Conservation (phyloP, 1,284 basidiomycete species). For the Tilletia indica region DNA sequence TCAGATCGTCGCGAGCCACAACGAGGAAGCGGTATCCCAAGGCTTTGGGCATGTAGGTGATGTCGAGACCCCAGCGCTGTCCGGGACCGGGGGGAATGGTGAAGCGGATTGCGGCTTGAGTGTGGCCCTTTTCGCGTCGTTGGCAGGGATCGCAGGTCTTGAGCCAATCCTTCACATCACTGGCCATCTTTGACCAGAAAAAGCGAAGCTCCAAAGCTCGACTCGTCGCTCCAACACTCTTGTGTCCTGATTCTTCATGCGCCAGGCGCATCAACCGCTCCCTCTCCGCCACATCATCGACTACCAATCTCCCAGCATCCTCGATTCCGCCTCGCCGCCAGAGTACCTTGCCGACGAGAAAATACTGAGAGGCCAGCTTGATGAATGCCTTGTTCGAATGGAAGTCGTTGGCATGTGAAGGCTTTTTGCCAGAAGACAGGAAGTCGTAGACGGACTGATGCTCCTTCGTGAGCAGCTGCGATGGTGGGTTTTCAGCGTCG, state of each 20-base stretch:
- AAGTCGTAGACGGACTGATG: not conserved
- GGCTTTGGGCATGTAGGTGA: conserved; percentile 17
- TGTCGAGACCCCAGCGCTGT: not conserved
- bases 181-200: not conserved
- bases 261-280: not conserved
- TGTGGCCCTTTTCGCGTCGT: not conserved
- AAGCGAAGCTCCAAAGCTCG: not conserved
- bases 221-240: not conserved
- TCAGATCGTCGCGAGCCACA: conserved; percentile 23
- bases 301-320: not conserved
- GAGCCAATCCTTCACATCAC: not conserved
- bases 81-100: not conserved
- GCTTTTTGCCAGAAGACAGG: not conserved
- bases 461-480: too few relatives aligned
- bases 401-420: not conserved
- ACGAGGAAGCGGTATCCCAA: conserved; percentile 16
- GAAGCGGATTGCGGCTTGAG: not conserved
- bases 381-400: not conserved
- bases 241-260: not conserved
- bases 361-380: not conserved
- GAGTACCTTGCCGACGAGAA: not conserved
- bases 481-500: too few relatives aligned
- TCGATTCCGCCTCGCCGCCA: not conserved
- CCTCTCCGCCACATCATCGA: not conserved
- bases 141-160: not conserved